These are phyloP conservation scores for Thalassia testudinum DNA, from an alignment of 116 monocot genomes.

Conservation along the genomic window DNA sequence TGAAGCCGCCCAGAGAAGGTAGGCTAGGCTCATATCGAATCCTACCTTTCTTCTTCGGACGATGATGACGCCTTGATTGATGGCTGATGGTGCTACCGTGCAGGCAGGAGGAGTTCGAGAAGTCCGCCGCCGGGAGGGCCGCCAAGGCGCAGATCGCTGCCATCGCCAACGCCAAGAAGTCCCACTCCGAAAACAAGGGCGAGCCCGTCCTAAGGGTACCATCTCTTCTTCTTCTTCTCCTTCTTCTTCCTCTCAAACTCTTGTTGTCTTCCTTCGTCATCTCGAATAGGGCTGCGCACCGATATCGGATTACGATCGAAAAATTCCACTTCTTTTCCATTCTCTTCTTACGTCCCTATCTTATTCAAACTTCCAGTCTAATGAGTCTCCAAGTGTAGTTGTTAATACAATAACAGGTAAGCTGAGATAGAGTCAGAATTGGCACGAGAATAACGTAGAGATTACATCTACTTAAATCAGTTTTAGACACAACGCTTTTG, in stretches of 20 bases:
- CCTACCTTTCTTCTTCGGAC: not conserved
- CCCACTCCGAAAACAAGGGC: conserved; percentile 12
- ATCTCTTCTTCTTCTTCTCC: not conserved
- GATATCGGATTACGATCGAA: not conserved
- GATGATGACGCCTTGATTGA: not conserved
- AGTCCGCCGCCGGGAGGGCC: conserved; percentile 46
- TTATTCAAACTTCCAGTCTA: no score
- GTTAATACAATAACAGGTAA: no score
- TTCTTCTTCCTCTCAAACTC: no score
- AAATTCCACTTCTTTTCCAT: no score
- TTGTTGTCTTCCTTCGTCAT: no score
- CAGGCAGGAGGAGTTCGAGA: conserved; percentile 63
- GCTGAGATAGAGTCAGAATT: no score
- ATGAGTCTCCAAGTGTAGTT: no score
- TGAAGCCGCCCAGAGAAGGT: conserved; percentile 48
- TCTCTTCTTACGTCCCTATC: no score
- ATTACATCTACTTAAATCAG: no score
- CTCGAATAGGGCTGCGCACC: no score
- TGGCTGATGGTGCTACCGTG: not conserved
- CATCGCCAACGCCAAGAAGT: conserved; percentile 14
- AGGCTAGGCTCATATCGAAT: not conserved
- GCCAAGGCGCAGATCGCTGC: conserved; percentile 47
- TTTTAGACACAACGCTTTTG: no score
- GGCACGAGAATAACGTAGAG: no score
- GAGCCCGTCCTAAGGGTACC: conserved; percentile 70